phyloP scores from a whole-genome alignment of 208 protist species.

The Wallacemonas sp. region DNA sequence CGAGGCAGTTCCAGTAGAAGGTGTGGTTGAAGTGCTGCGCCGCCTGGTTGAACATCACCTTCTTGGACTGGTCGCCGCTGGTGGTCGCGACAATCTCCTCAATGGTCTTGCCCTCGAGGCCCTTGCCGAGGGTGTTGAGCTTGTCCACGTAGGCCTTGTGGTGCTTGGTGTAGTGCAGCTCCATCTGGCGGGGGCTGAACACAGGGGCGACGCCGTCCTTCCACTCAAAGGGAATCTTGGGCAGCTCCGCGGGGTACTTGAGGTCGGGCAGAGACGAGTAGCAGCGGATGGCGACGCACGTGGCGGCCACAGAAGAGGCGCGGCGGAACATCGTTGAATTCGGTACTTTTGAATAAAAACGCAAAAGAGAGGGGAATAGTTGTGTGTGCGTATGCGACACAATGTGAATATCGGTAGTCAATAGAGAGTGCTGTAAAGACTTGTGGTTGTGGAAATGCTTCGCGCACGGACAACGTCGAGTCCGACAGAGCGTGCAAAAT shows the following conservation, averaged over 20 bases:
- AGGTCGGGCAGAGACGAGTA: conserved; percentile 69
- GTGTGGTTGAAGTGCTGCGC: conserved; percentile 95
- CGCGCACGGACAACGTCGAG: no score
- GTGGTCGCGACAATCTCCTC: conserved; percentile 73
- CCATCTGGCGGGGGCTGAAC: conserved; percentile 79
- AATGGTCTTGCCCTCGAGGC: conserved; percentile 80
- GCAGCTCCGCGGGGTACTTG: conserved; percentile 73
- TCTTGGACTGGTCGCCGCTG: conserved; percentile 49
- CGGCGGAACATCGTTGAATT: conserved; percentile 34
- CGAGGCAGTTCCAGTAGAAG: conserved; percentile 90
- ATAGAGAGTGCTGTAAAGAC: no score
- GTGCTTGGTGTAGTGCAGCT: conserved; percentile 94
- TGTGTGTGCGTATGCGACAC: no score
- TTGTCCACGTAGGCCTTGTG: conserved; percentile 94
- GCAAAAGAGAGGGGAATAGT: not conserved
- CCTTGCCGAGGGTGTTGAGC: conserved; percentile 80
- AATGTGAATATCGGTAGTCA: no score
- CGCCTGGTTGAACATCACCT: conserved; percentile 88
- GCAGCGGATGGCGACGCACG: conserved; percentile 15
- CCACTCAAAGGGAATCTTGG: conserved; percentile 66
- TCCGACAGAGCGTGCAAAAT: no score
- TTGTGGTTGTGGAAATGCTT: no score
- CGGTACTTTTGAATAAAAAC: not conserved
- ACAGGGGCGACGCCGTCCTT: conserved; percentile 76
- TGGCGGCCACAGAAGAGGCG: conserved; percentile 14